Evolutionary conservation across 352 stramenopile species (phyloP), one percentile per base, ranked within the genome.

Genomic region (Blastocystis sp.): DNA sequence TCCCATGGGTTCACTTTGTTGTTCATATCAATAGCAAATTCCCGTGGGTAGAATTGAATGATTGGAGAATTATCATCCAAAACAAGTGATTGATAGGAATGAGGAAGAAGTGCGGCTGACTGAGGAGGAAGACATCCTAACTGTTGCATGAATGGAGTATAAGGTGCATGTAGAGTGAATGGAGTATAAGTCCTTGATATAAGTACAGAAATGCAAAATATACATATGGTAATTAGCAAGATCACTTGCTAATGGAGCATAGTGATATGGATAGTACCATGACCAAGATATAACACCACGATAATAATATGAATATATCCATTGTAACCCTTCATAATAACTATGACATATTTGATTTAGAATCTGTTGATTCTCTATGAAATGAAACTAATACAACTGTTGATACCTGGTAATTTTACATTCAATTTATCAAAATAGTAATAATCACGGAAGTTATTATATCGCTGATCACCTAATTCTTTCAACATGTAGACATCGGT

Each of bases 191-290:
- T 91, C 78, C 98, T 96, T 75, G 92, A 91, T 35, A 87, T 57
- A 78, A 93, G 91, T 29, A 92, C 89, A 29, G 49, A 52, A 29
- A 32, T 37, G 4, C 59, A 2, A 86, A 43, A 43, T 11, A 24
- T 6, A 78, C 56, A 78, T 75, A 14, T 81, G n/a, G 29, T 59
- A 80, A 39, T 95, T 94, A 52, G 90, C 93, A 88, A 97, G 89
- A 88, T 97, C 94, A 0, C 92, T 95, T 29, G 95, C 92, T 57
- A 97, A 94, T 1, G 94, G 94, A 0, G 95, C 95, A 90, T 99
- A 99, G 89, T 99, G 96, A 90, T 98, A 99, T 0, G 96, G 97
- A 89, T 97, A 99, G 89, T 98, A 99, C 97, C 97, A 99, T 57
- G 95, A 93, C 97, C 97, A 99, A 77, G 93, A 98, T 61, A 96